These are phyloP conservation scores for Euphorbia schlechtendalii DNA, from an alignment of 441 rosid genomes.

Conservation along the genomic window DNA sequence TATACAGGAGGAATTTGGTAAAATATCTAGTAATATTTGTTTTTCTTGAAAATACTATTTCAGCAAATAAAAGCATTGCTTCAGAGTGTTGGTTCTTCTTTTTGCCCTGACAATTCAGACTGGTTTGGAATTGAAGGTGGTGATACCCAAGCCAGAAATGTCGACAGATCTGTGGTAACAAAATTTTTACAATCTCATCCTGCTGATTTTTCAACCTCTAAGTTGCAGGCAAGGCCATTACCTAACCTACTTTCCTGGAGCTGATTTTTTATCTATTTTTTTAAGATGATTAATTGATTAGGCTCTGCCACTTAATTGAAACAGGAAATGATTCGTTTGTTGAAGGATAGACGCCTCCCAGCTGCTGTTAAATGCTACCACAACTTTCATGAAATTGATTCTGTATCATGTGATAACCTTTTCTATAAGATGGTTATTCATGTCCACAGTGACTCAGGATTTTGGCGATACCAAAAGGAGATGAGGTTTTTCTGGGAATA, in stretches of 20 bases:
- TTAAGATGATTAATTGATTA: slow-evolving; percentile 12
- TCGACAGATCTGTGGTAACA: slow-evolving; percentile 70
- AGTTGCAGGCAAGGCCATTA: slow-evolving; percentile 67
- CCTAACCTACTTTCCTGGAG: background rate
- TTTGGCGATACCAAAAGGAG: slow-evolving; percentile 90
- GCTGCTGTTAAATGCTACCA: slow-evolving; percentile 84
- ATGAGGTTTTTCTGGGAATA: slow-evolving; percentile 58
- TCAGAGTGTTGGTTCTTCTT: slow-evolving; percentile 58
- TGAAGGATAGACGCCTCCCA: slow-evolving; percentile 72
- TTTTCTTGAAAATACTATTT: slow-evolving; percentile 22
- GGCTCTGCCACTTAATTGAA: slow-evolving; percentile 24
- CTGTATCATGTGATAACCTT: slow-evolving; percentile 61
- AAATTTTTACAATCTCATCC: slow-evolving; percentile 81
- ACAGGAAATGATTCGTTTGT: slow-evolving; percentile 89
- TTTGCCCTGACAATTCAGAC: slow-evolving; percentile 68
- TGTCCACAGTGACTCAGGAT: slow-evolving; percentile 78
- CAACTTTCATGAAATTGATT: slow-evolving; percentile 65
- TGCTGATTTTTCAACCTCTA: slow-evolving; percentile 69
- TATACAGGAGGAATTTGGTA: background rate
- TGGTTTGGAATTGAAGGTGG: slow-evolving; percentile 66
- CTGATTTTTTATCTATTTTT: slow-evolving; percentile 1
- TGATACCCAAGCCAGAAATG: slow-evolving; percentile 58
- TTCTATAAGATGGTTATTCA: slow-evolving; percentile 90
- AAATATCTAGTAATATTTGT: slow-evolving; percentile 11
- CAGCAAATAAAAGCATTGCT: slow-evolving; percentile 95